Evolutionary conservation across 179 eudicot species (phyloP).

Genomic region (Nepenthes alata): DNA sequence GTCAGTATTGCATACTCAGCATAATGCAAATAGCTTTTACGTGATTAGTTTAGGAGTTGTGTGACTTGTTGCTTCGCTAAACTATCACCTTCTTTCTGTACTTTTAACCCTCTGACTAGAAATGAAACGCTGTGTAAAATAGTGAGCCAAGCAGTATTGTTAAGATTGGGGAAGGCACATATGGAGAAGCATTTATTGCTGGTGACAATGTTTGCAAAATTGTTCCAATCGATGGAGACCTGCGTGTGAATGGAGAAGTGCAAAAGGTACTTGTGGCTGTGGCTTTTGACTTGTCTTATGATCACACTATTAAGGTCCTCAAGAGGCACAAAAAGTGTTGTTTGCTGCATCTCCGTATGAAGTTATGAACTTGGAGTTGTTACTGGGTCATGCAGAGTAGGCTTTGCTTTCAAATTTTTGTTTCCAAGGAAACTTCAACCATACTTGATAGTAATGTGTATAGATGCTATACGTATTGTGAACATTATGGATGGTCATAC

Average conservation of each 20-base stretch:
- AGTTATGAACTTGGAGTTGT: no score
- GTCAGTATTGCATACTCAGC: constrained; percentile 32
- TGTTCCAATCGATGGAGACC: constrained; percentile 85
- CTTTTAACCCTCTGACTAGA: constrained; percentile 7
- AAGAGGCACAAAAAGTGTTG: not conserved
- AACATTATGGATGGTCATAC: no score
- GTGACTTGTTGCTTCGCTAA: not conserved
- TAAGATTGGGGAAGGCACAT: constrained; percentile 99
- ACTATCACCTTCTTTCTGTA: not conserved
- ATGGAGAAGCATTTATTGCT: constrained; percentile 83
- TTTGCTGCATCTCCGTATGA: not conserved
- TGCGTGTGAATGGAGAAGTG: constrained; percentile 82
- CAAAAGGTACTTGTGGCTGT: constrained; percentile 53
- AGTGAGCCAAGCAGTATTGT: constrained; percentile 50
- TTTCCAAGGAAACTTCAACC: no score
- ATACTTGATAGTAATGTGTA: no score
- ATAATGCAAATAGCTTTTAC: not conserved
- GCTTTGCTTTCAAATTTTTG: no score
- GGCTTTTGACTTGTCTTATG: not conserved
- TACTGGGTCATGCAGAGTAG: no score
- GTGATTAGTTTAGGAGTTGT: not conserved
- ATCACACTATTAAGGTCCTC: not conserved
- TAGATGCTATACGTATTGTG: no score
- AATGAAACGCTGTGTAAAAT: constrained; percentile 13
- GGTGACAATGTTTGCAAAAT: constrained; percentile 79